Conservation (phyloP, 495 filamentous ascomycete genomes). For the Podospora fimiseda region DNA sequence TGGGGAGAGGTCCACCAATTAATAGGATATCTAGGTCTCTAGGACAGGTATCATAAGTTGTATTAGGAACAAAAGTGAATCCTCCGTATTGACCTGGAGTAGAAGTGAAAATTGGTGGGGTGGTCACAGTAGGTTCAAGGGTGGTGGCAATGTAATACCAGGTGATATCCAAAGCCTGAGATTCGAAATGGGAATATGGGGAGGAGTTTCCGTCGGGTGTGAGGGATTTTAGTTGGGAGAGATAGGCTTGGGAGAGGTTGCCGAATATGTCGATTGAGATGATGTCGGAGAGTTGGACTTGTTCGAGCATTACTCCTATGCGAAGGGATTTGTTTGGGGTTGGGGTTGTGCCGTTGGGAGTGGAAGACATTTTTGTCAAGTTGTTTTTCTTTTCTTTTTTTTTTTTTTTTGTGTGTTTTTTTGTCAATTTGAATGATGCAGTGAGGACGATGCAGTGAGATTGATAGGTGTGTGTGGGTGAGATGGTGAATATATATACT, state of each 20-base stretch:
- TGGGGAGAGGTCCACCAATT: constrained; percentile 18
- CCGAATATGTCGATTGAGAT: constrained; percentile 21
- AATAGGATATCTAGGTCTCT: constrained; percentile 20
- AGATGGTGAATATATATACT: no score
- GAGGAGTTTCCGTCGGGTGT: background rate
- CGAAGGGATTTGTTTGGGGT: constrained; percentile 8
- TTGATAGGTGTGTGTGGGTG: no score
- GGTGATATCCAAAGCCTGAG: constrained; percentile 15
- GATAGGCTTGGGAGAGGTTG: constrained; percentile 16
- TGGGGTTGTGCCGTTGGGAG: no score
- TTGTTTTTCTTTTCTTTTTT: no score
- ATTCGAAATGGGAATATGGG: background rate
- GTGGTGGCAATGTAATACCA: constrained; percentile 21
- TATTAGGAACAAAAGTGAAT: constrained; percentile 12
- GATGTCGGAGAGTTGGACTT: constrained; percentile 20
- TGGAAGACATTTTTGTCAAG: no score
- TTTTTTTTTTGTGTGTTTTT: no score
- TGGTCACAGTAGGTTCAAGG: constrained; percentile 12
- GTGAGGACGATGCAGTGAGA: no score
- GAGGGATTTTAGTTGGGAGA: constrained; percentile 5
- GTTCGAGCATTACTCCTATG: constrained; percentile 21
- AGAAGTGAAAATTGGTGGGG: constrained; percentile 1
- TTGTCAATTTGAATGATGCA: no score
- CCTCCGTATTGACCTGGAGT: background rate
- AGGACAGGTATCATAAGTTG: constrained; percentile 20